phyloP scores from a whole-genome alignment of 257 asterid genomes.

The Nicotiana sylvestris region DNA sequence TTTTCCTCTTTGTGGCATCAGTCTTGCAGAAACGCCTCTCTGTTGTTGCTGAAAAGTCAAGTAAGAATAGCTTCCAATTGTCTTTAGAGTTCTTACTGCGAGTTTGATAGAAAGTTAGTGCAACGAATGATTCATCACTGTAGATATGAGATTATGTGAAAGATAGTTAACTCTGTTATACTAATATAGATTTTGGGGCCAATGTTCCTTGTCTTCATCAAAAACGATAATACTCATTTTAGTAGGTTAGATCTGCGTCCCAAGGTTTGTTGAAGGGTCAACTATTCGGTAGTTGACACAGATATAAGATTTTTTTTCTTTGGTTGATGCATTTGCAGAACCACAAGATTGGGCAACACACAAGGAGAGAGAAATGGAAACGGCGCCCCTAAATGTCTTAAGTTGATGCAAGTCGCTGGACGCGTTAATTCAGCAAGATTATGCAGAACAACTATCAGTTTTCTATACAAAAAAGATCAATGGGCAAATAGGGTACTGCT shows the following conservation, averaged over 20 bases:
- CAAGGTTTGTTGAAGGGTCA: not conserved
- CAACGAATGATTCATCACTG: not conserved
- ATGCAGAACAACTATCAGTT: not conserved
- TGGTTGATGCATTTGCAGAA: conserved; percentile 35
- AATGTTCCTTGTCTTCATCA: not conserved
- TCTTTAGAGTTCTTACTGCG: not conserved
- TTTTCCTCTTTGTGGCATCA: conserved; percentile 86
- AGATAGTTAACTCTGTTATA: not conserved
- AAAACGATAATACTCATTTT: not conserved
- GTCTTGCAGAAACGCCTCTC: conserved; percentile 79
- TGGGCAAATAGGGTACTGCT: not conserved
- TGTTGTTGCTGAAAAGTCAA: conserved; percentile 72
- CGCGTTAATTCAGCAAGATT: not conserved
- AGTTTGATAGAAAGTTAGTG: not conserved
- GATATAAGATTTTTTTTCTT: not conserved
- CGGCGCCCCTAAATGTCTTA: conserved; percentile 43
- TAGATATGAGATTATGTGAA: not conserved
- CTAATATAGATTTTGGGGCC: not conserved
- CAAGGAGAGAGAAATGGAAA: conserved; percentile 51
- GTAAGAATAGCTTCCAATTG: conserved; percentile 39
- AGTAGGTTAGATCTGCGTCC: not conserved
- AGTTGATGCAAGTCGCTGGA: not conserved
- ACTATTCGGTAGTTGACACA: not conserved
- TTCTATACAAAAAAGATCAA: not conserved
- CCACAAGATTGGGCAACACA: conserved; percentile 60